Conservation (phyloP, 192 early-diverging fungal species). For the Mortierella alpina region DNA sequence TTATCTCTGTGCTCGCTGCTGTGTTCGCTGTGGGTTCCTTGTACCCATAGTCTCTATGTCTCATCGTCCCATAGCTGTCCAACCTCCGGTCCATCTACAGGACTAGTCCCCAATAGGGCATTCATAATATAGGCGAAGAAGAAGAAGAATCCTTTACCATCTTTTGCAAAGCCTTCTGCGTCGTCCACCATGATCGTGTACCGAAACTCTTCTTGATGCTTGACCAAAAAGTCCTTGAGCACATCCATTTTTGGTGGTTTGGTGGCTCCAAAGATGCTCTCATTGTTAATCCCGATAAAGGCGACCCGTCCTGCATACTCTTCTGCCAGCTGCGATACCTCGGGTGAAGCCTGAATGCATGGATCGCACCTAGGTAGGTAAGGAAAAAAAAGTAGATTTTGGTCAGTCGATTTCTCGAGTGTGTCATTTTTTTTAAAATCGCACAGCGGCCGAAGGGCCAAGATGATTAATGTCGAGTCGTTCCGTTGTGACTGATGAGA, state of each 20-base stretch:
- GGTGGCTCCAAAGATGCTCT: constrained; percentile 36
- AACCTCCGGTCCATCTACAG: neutral
- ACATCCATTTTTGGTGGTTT: constrained; percentile 41
- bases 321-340: constrained; percentile 46
- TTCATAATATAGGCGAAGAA: neutral
- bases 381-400: neutral
- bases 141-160: constrained; percentile 13
- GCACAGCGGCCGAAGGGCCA: neutral
- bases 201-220: constrained; percentile 36
- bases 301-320: constrained; percentile 37
- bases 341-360: constrained; percentile 38
- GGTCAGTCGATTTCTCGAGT: too few relatives aligned
- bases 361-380: constrained; percentile 34
- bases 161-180: constrained; percentile 47
- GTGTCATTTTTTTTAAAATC: neutral
- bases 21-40: neutral
- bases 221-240: constrained; percentile 24
- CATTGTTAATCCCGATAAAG: constrained; percentile 49
- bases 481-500: neutral
- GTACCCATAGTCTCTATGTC: neutral
- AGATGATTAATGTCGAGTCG: neutral
- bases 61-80: neutral
- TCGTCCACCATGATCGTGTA: constrained; percentile 45
- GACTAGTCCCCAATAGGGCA: neutral
- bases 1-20: neutral